phyloP scores from a whole-genome alignment of 2,329 filamentous ascomycete genomes.

The Zopfia rhizophila region DNA sequence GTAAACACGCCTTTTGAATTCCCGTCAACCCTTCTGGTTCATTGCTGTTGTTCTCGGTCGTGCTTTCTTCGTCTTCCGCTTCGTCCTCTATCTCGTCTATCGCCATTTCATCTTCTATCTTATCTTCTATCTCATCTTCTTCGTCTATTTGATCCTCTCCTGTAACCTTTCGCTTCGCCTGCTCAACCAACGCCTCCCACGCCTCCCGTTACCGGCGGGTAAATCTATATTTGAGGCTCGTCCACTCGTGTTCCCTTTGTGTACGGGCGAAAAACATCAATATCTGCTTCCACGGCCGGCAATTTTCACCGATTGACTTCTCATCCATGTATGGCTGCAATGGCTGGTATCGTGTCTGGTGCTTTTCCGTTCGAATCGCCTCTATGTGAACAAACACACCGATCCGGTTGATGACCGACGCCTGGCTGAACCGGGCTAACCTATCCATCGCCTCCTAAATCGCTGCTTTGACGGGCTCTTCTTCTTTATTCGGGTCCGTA shows the following conservation, averaged over 20 bases:
- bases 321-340: slow-evolving; percentile 28
- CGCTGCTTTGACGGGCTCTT: slow-evolving; percentile 20
- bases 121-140: slow-evolving; percentile 8
- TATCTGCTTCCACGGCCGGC: slow-evolving; percentile 25
- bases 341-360: slow-evolving; percentile 26
- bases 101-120: too few species aligned
- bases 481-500: slow-evolving; percentile 11
- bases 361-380: slow-evolving; percentile 28
- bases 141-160: slow-evolving; percentile 2
- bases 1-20: slow-evolving; percentile 24
- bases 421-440: slow-evolving; percentile 24
- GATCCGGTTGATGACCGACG: slow-evolving; percentile 15
- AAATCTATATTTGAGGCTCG: slow-evolving; percentile 25
- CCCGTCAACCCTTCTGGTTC: slow-evolving; percentile 10
- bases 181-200: slow-evolving; percentile 18
- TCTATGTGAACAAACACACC: slow-evolving; percentile 28
- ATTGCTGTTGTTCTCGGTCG: slow-evolving; percentile 9
- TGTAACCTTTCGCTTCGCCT: slow-evolving; percentile 13
- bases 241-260: slow-evolving; percentile 21
- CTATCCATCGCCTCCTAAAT: slow-evolving; percentile 28
- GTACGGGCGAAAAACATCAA: slow-evolving; percentile 32
- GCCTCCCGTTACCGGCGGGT: slow-evolving; percentile 19
- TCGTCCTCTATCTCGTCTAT: slow-evolving; percentile 6
- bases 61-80: slow-evolving; percentile 12
- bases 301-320: slow-evolving; percentile 18